These are phyloP conservation scores for Coniochaeta pulveracea DNA, from an alignment of 2,329 filamentous ascomycete genomes.

Conservation along the genomic window DNA sequence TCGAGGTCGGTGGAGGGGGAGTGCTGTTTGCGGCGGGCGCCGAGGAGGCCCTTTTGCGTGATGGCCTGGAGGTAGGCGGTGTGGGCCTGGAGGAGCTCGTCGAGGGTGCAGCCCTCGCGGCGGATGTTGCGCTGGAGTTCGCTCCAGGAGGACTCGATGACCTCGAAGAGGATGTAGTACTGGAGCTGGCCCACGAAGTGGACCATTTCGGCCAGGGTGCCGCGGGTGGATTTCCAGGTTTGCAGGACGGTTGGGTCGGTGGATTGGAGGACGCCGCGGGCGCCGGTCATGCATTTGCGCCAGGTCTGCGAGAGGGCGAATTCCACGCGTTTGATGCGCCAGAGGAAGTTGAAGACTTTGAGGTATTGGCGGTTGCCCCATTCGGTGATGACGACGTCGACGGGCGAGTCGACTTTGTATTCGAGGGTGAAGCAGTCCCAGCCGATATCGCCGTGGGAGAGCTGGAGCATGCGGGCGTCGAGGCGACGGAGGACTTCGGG, in stretches of 20 bases:
- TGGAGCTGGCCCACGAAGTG: conserved; percentile 96
- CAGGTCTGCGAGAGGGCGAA: conserved; percentile 86
- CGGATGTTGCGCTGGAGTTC: conserved; percentile 73
- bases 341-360: conserved; percentile 98
- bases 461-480: conserved; percentile 95
- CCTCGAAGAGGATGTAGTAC: conserved; percentile 97
- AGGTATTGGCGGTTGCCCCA: conserved; percentile 95
- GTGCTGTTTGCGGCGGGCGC: conserved; percentile 45
- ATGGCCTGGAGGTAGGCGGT: conserved; percentile 85
- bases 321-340: conserved; percentile 95
- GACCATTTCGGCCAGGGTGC: conserved; percentile 91
- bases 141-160: conserved; percentile 94
- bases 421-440: conserved; percentile 99
- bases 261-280: conserved; percentile 76
- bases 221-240: conserved; percentile 85
- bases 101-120: conserved; percentile 80
- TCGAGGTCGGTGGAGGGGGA: conserved; percentile 25
- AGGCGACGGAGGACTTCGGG: conserved; percentile 83
- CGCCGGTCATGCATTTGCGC: conserved; percentile 91
- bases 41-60: conserved; percentile 89
- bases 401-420: conserved; percentile 93
- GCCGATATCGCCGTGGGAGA: conserved; percentile 92
- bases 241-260: conserved; percentile 56
- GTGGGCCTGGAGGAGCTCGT: conserved; percentile 90
- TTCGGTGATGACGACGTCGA: conserved; percentile 93